Evolutionary conservation across 2,329 filamentous ascomycete species (phyloP), one percentile per base, ranked within the genome.

Genomic region (Colletotrichum viniferum): DNA sequence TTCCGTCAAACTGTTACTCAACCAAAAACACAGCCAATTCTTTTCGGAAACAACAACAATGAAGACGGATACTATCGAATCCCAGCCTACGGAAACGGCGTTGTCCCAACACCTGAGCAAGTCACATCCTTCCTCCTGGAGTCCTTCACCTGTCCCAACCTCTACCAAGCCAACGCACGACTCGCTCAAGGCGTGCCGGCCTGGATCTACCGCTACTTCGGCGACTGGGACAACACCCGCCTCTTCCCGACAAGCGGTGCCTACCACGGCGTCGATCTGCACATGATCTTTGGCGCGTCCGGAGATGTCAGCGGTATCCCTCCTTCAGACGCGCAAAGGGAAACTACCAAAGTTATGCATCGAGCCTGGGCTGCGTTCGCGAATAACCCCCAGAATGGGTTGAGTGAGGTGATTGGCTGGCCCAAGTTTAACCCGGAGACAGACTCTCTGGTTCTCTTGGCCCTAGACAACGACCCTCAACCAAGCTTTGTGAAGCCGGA

Each of bases 31-130:
- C 16, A 87, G 52, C 87, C 88, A 0, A 80, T 87, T 2, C 76
- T 89, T 0, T 78, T 85, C 5, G 87, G 86, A 16, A 85, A 85
- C 77, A 87, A 85, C 69, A 70, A 88, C 76, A 84, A 88, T 70
- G 88, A 90, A 77, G 84, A 86, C 4, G 86, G 86, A 1, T 88
- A 86, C 80, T 89, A 89, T 78, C 83, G 84, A 7, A 83, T 89
- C 38, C 82, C 84, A 1, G 85, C 87, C 2, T 88, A 82, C 73
- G 82, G 80, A 1, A 79, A 81, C 28, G 84, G 85, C 38, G 79
- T 85, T 24, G 79, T 84, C 1, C 84, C 87, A 2, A 87, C 84
- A 0, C 79, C 82, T 3, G 79, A 78, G 2, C 82, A 86, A 66
- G 85, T 86, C 66, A 48, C 78, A 13, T 78, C 80, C 0, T 88